Evolutionary conservation across 2,329 filamentous ascomycete genomes (phyloP).

Genomic region (Hypoxylon sp.): DNA sequence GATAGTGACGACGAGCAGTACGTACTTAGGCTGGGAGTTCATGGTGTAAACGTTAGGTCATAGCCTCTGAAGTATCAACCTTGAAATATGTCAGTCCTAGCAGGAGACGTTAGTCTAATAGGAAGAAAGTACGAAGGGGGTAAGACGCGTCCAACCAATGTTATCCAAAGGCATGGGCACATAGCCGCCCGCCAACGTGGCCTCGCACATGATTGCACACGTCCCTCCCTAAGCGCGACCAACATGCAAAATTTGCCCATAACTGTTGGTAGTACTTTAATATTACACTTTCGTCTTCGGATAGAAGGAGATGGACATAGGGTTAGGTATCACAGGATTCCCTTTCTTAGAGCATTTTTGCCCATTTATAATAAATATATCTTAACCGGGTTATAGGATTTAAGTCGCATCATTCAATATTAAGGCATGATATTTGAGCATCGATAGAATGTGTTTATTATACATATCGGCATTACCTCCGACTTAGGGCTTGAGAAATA

Average conservation of each 20-base stretch:
- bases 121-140: neutral
- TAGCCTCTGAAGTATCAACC: neutral
- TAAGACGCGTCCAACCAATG: neutral
- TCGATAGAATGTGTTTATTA: neutral
- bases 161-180: neutral
- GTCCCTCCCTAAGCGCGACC: conserved; percentile 1
- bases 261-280: neutral
- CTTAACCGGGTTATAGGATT: neutral
- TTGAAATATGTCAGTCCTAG: neutral
- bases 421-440: no score
- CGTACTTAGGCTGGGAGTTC: neutral
- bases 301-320: neutral
- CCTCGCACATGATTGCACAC: conserved; percentile 4
- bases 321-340: neutral
- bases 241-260: conserved; percentile 1
- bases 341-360: neutral
- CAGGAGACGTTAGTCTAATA: neutral
- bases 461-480: neutral
- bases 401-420: no score
- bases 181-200: conserved; percentile 19
- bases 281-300: neutral
- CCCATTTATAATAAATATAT: neutral
- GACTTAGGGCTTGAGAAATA: neutral
- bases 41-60: neutral
- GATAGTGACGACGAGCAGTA: neutral